Evolutionary conservation across 1,284 basidiomycete genomes (phyloP), one percentile per base, ranked within the genome.

Genomic region (Heterobasidion occidentale): DNA sequence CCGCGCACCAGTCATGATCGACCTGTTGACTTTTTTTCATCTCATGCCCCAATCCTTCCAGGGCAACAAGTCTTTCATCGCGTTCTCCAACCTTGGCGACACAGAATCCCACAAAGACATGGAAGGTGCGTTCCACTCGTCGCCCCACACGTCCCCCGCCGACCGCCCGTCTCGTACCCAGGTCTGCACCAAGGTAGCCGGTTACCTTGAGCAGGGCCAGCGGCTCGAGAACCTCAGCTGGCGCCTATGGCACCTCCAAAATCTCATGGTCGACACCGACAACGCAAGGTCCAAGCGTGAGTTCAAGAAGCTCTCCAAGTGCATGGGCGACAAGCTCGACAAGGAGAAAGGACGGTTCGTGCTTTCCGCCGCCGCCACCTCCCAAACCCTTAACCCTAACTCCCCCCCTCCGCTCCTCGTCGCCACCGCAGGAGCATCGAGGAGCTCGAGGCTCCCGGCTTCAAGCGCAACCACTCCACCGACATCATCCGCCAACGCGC

Each of bases 11-110:
- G 17, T 54, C 54, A 58, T 60, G 61, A 54, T 59, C 42, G 64
- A 63, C 63, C 58, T 47, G 58, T 60, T 56, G 55, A 47, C 58
- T 56, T 61, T 58, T 60, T 60, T 57, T 60, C 52, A 64, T 65
- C 60, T 68, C 58, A 56, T 60, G 12, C 57, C 46, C 47, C 53
- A 49, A 61, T 46, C 56, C 35, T 53, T 57, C 35, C 66, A 90
- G 88, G 89, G 89, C 73, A 91, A 91, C 80, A 91, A 90, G 77
- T 90, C 89, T 69, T 92, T 92, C 71, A 88, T 91, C 70, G 88
- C 89, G 60, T 91, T 92, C 74, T 88, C 85, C 70, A 90, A 91
- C 73, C 81, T 92, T 71, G 75, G 79, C 74, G 89, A 92, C 74
- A 77, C 80, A 58, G 90, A 91, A 68, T 80, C 88, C 59, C 68